Base-by-base conservation (phyloP, 345 rosid genomes). In the Populus nigra region DNA sequence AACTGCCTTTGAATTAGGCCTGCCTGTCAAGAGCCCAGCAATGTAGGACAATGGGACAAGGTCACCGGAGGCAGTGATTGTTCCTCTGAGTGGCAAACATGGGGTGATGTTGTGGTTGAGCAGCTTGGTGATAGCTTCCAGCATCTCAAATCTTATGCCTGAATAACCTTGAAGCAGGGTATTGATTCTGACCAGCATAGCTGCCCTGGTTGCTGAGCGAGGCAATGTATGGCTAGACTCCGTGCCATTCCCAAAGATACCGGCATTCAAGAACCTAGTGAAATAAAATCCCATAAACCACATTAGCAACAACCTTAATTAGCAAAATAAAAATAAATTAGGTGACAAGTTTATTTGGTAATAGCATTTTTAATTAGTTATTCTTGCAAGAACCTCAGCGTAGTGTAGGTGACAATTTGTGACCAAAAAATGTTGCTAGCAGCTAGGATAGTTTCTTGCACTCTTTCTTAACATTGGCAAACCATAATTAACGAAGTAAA, bases 181-280 rank as follows among this genome's bases (percentile, higher is more conserved):
- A 68, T 80, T 80, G 65, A 75, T 81, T 73, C 84, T 81, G 12
- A 81, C 81, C 53, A 81, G 47, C 76, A 81, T 81, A 23, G 83
- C 77, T 39, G 83, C 83, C 45, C 79, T 80, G 3, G 83, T 71
- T 43, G 76, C 72, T 3, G 78, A 65, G 65, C 72, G 83, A 3
- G 83, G 77, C 74, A 80, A 65, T 13, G 22, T 69, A 18, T 81
- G 80, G 68, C 49, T 43, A 23, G 80, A 23, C 22, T 81, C 84
- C 9, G 73, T 71, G 13, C 45, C 81, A 50, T 61, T 77, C 2
- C 81, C 81, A 27, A 81, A 77, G 33, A 81, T 77, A 20, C 84
- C 84, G 62, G 84, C 81, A 73, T 81, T 81, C 81, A 81, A 63
- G 74, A 81, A 81, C 68, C 83, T 80, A 36, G n/a, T 27, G 18